Percentiles rank a stretch among this genome's conserved stretches.
Conservation (phyloP, 1,139 yeast species). For the Sugiyamaella sp. region DNA sequence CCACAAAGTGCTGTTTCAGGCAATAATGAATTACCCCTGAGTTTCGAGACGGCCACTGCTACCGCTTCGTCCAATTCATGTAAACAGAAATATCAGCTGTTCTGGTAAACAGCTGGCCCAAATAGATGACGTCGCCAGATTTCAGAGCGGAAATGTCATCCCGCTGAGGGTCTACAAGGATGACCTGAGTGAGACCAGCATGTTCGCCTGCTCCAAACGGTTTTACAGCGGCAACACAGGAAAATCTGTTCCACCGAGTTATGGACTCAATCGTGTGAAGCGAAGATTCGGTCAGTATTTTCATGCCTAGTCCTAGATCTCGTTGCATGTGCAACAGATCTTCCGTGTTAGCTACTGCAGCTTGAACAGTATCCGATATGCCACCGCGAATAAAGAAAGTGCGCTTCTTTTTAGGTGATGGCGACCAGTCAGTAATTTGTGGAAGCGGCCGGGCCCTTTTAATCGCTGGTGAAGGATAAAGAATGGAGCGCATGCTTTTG, state of each 20-base stretch:
- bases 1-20: background rate
- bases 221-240: background rate
- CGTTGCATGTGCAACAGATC: constrained; percentile 9
- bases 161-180: constrained; percentile 10
- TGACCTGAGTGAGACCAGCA: background rate
- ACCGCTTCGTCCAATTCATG: constrained; percentile 3
- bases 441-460: background rate
- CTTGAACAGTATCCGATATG: constrained; percentile 22
- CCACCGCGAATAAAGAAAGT: constrained; percentile 21
- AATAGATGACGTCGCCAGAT: background rate
- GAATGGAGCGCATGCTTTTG: background rate
- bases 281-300: background rate
- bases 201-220: background rate
- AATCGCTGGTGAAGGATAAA: constrained; percentile 4
- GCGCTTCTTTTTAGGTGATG: constrained; percentile 23
- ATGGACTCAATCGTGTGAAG: background rate
- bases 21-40: constrained; percentile 13
- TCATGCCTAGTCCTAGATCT: constrained; percentile 12
- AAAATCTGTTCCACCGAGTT: constrained; percentile 17
- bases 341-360: constrained; percentile 18
- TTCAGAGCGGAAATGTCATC: constrained; percentile 1
- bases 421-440: constrained; percentile 20
- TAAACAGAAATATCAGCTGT: constrained; percentile 4
- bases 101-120: constrained; percentile 2
- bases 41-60: background rate